Evolutionary conservation across 169 alveolate genomes (phyloP).

Genomic region (Plasmodium adleri): DNA sequence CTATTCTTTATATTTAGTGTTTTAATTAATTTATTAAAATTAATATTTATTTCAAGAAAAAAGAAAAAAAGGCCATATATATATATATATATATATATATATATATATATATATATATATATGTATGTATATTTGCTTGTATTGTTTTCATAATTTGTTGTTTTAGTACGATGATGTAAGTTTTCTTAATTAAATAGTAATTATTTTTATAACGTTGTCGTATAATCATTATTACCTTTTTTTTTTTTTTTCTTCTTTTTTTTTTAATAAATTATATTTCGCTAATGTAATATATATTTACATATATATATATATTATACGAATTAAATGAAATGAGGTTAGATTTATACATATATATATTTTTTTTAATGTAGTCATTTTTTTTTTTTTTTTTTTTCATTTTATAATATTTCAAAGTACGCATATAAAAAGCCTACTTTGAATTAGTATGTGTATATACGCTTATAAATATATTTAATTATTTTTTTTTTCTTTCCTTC

Average conservation of each 20-base stretch:
- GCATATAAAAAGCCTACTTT: conserved; percentile 5
- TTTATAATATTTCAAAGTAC: neutral
- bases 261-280: neutral
- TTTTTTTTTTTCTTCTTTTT: neutral
- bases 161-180: too few species aligned
- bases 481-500: neutral
- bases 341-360: too few species aligned
- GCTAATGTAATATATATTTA: neutral
- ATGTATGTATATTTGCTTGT: too few species aligned
- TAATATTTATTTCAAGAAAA: too few species aligned
- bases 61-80: too few species aligned
- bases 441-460: conserved; percentile 25
- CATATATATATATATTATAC: neutral
- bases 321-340: neutral
- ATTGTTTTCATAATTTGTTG: too few species aligned
- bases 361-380: neutral
- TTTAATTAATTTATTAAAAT: too few species aligned
- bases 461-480: neutral
- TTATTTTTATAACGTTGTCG: conserved; percentile 5
- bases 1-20: too few species aligned
- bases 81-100: too few species aligned
- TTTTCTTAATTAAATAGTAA: neutral
- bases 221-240: neutral
- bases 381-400: neutral
- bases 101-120: too few species aligned